Evolutionary conservation across 805 yeast species (phyloP).

Genomic region (Candida palmyrensis): DNA sequence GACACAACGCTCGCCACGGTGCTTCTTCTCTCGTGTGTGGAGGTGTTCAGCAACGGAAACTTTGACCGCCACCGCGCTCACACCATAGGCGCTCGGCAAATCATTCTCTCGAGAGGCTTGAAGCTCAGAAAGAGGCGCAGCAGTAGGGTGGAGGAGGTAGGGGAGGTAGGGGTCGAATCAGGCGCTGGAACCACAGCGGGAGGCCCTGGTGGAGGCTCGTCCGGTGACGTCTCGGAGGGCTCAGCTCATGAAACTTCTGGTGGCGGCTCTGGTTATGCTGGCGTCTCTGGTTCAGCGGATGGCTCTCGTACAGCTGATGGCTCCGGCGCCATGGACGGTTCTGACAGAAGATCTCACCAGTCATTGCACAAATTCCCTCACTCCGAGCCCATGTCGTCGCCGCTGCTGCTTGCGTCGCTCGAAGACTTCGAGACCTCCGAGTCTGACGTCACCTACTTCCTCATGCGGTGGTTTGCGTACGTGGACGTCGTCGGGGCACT

Average conservation of each 20-base stretch:
- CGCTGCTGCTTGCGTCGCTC: too few relatives aligned
- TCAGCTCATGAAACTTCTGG: too few relatives aligned
- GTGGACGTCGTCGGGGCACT: slow-evolving; percentile 60
- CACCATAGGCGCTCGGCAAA: slow-evolving; percentile 61
- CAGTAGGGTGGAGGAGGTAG: neutral
- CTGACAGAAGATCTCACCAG: too few relatives aligned
- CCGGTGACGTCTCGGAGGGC: neutral
- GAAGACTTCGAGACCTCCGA: slow-evolving; percentile 19
- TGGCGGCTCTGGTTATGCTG: too few relatives aligned
- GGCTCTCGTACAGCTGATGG: too few relatives aligned
- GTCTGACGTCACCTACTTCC: slow-evolving; percentile 45
- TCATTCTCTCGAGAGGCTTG: slow-evolving; percentile 42
- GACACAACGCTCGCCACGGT: slow-evolving; percentile 64
- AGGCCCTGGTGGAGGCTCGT: neutral
- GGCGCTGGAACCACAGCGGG: too few relatives aligned
- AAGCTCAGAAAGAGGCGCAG: slow-evolving; percentile 1
- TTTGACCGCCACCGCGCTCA: slow-evolving; percentile 59
- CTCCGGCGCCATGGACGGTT: too few relatives aligned
- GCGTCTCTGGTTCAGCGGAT: too few relatives aligned
- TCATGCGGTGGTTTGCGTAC: slow-evolving; percentile 66
- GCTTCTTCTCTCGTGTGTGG: slow-evolving; percentile 53
- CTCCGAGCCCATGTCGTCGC: too few relatives aligned
- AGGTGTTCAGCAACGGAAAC: slow-evolving; percentile 39
- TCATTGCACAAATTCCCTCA: too few relatives aligned
- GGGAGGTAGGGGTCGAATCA: too few relatives aligned